phyloP scores from a whole-genome alignment of 148 eudicot genomes.

The Hydrangea macrophylla region DNA sequence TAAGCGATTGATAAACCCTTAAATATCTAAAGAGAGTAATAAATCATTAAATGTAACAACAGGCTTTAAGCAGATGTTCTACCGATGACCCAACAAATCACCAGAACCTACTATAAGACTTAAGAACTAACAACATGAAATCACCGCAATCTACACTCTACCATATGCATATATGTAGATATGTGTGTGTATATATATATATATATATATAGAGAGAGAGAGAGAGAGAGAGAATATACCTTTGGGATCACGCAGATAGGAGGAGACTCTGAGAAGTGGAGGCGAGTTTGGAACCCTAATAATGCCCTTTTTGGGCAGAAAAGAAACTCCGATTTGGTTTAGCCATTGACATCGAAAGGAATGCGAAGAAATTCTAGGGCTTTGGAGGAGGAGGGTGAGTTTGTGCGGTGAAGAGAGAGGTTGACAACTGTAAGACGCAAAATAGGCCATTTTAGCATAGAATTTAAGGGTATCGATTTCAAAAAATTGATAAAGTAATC shows the following conservation, averaged over 20 bases:
- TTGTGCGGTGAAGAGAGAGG: slow-evolving; percentile 13
- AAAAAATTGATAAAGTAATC: background rate
- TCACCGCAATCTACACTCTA: background rate
- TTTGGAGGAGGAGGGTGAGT: slow-evolving; percentile 15
- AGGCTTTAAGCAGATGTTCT: background rate
- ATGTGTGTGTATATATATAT: background rate
- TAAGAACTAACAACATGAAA: background rate
- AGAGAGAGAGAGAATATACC: slow-evolving; percentile 17
- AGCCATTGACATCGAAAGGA: slow-evolving; percentile 8
- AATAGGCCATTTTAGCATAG: slow-evolving; percentile 21
- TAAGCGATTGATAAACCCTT: background rate
- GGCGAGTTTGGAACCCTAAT: slow-evolving; percentile 13
- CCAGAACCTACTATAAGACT: background rate
- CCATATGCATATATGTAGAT: background rate
- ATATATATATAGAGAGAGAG: background rate
- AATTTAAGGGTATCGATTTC: background rate
- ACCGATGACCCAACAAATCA: background rate
- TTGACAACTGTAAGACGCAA: slow-evolving; percentile 9
- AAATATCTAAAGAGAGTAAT: background rate
- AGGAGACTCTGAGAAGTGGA: slow-evolving; percentile 13
- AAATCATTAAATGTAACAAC: background rate
- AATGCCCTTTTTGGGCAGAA: slow-evolving; percentile 12
- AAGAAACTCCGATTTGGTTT: slow-evolving; percentile 7
- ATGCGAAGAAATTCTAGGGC: slow-evolving; percentile 3
- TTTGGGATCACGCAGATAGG: slow-evolving; percentile 22